Percentiles rank a stretch among this genome's conserved stretches.
phyloP scores from a whole-genome alignment of 2,329 filamentous ascomycete species.

The Nannizzia gypsea region DNA sequence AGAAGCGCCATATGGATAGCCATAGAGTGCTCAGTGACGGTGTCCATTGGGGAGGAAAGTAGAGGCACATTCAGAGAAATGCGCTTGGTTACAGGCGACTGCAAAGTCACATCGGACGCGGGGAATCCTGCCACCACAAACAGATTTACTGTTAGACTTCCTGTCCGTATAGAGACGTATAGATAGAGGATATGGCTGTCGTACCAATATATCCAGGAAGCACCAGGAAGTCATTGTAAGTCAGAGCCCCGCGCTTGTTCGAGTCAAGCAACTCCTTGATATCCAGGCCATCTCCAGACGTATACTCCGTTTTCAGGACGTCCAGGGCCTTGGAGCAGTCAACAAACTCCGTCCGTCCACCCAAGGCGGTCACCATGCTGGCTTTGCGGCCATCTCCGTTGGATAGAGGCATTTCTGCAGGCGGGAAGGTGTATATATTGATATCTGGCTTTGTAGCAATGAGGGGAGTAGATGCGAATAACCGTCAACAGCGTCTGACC shows the following conservation, averaged over 20 bases:
- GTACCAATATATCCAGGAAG: slow-evolving; percentile 89
- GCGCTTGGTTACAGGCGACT: slow-evolving; percentile 87
- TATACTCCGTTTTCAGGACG: slow-evolving; percentile 64
- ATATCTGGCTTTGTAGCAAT: slow-evolving; percentile 5
- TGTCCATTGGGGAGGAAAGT: slow-evolving; percentile 98
- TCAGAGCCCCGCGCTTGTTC: slow-evolving; percentile 81
- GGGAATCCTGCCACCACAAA: slow-evolving; percentile 63
- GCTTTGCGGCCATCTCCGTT: slow-evolving; percentile 48
- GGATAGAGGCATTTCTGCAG: slow-evolving; percentile 54
- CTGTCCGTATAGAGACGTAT: neutral
- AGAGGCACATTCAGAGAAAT: slow-evolving; percentile 95
- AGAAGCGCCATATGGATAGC: slow-evolving; percentile 70
- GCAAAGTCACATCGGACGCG: slow-evolving; percentile 74
- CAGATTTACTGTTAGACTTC: neutral
- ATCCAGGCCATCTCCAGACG: slow-evolving; percentile 71
- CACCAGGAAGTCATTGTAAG: slow-evolving; percentile 97
- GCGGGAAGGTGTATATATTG: slow-evolving; percentile 20
- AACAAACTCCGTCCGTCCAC: slow-evolving; percentile 46
- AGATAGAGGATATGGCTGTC: slow-evolving; percentile 13
- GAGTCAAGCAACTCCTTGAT: slow-evolving; percentile 81
- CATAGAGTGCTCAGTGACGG: slow-evolving; percentile 98
- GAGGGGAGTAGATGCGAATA: slow-evolving; percentile 1
- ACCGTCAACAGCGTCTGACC: slow-evolving; percentile 33
- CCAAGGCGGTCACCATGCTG: slow-evolving; percentile 37
- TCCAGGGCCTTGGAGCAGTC: slow-evolving; percentile 68